Evolutionary conservation across 2,329 filamentous ascomycete genomes (phyloP), one percentile per base, ranked within the genome.

Genomic region (Coleophoma crateriformis): DNA sequence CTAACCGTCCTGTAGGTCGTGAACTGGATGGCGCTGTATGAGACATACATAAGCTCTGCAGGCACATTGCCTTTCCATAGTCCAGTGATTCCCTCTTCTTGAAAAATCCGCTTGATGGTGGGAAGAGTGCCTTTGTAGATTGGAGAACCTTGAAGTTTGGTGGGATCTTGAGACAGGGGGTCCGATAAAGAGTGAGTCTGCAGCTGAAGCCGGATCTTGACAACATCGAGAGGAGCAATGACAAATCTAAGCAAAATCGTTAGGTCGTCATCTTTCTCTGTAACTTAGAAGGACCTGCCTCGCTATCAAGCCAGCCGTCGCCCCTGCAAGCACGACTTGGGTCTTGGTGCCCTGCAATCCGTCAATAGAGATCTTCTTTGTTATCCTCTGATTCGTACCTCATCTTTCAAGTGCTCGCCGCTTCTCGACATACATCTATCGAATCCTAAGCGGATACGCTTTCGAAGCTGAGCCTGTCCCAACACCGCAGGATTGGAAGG

Each of bases 51-150:
- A 55, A 94, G 72, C 76, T 97, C 94, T 46, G 94, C 94, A 37
- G 94, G 91, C 51, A 99, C 83, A 66, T 99, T 99, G 66, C 94
- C 94, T 75, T 97, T 97, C 94, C 94, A 99, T 56, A 99, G 79
- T 32, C 83, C 87, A 47, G 86, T 85, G 58, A 97, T 65, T 39
- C 94, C 94, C 67, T 99, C 94, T 62, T 90, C 76, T 27, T 73
- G 74, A 46, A 92, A 67, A 61, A 97, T 97, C 53, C 85, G 79
- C 50, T 78, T 79, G 64, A 95, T 74, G 2, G 90, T 95, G 11
- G 79, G 77, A 38, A 90, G 61, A 1, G 89, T 90, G 58, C 90
- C 90, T 64, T 85, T 89, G 71, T 92, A 88, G 53, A 77, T 64
- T 42, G 73, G 71, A 13, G 73, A 70, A 57, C 72, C 73, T 47